Conservation (phyloP, 2,329 filamentous ascomycete genomes). For the Albifimbria verrucaria region DNA sequence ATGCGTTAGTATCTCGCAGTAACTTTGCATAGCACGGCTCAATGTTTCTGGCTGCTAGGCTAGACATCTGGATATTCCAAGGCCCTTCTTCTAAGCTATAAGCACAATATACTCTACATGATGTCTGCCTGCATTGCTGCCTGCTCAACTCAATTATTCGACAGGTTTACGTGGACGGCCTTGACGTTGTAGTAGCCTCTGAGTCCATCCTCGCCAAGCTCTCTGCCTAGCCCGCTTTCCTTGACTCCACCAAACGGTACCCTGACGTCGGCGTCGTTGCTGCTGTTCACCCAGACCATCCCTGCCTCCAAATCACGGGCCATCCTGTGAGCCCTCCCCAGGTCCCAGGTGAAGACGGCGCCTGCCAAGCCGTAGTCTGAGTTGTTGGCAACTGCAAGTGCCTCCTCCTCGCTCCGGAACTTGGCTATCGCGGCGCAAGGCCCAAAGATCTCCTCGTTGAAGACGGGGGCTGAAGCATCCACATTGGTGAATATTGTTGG, state of each 20-base stretch:
- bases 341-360: constrained; percentile 52
- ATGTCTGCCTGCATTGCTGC: too few species aligned
- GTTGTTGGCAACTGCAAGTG: constrained; percentile 27
- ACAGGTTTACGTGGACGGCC: constrained; percentile 26
- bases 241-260: constrained; percentile 31
- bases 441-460: constrained; percentile 28
- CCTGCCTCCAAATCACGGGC: constrained; percentile 52
- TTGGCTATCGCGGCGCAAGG: constrained; percentile 21
- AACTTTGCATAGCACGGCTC: too few species aligned
- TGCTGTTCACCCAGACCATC: constrained; percentile 39
- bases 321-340: constrained; percentile 35
- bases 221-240: constrained; percentile 27
- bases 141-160: constrained; percentile 7
- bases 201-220: constrained; percentile 26
- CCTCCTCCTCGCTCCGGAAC: constrained; percentile 26
- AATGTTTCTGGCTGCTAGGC: too few species aligned
- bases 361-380: constrained; percentile 52
- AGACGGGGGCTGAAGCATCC: constrained; percentile 15
- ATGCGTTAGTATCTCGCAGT: too few species aligned
- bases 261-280: constrained; percentile 26
- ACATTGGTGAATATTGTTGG: constrained; percentile 26
- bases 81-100: too few species aligned
- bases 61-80: too few species aligned
- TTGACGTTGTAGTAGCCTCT: constrained; percentile 24
- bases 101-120: too few species aligned